Percentiles rank a stretch among this genome's conserved stretches.
Conservation (phyloP, 176 grass and related monocot species). For the Areca catechu region DNA sequence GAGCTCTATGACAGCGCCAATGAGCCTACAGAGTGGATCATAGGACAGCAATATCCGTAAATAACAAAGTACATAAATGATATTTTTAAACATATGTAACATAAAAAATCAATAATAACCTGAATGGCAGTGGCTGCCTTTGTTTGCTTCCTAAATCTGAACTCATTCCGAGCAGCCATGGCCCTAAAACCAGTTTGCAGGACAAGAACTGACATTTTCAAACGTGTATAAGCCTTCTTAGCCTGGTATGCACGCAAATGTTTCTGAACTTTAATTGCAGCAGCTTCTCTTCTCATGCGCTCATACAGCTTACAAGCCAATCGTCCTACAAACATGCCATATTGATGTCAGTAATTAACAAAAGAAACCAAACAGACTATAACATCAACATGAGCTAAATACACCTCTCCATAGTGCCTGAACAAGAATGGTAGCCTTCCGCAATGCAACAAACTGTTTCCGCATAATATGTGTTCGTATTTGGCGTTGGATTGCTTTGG, state of each 20-base stretch:
- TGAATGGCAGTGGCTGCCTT: slow-evolving; percentile 71
- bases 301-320: slow-evolving; percentile 81
- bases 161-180: slow-evolving; percentile 77
- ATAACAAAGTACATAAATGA: neutral
- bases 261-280: slow-evolving; percentile 93
- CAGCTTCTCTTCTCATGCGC: slow-evolving; percentile 58
- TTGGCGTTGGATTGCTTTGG: slow-evolving; percentile 91
- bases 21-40: slow-evolving; percentile 35
- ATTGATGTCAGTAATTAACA: no score
- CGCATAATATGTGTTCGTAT: slow-evolving; percentile 82
- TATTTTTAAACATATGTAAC: neutral
- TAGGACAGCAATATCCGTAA: slow-evolving; percentile 13
- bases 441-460: slow-evolving; percentile 76
- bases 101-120: slow-evolving; percentile 32
- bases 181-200: slow-evolving; percentile 78
- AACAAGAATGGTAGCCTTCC: slow-evolving; percentile 64
- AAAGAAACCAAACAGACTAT: neutral
- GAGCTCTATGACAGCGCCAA: slow-evolving; percentile 66
- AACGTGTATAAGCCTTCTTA: slow-evolving; percentile 57
- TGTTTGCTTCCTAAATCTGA: slow-evolving; percentile 65
- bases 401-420: slow-evolving; percentile 94
- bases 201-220: slow-evolving; percentile 58
- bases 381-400: slow-evolving; percentile 8
- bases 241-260: slow-evolving; percentile 57
- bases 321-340: slow-evolving; percentile 48